Evolutionary conservation across 495 filamentous ascomycete genomes (phyloP), one percentile per base, ranked within the genome.

Genomic region (Lophiostoma macrostomum): DNA sequence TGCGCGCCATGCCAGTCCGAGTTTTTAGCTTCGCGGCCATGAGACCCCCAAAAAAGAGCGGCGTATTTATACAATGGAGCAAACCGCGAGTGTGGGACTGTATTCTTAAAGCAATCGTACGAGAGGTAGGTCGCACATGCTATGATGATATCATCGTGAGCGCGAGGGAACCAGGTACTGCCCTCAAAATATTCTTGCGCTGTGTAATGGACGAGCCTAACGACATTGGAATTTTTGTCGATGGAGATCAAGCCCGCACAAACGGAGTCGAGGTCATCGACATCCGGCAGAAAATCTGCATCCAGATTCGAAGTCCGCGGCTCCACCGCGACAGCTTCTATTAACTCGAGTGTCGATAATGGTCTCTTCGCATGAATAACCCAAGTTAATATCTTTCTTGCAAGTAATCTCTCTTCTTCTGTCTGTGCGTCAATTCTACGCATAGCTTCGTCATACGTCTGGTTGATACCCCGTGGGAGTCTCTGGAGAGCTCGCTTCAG

Each of bases 191-290:
- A 58, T 12, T 58, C 37, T 29, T 58, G 24, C 1, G 53, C 38
- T 2, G 53, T 50, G 24, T 58, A 77, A 56, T 82, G 80, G 4
- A 80, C 72, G 8, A 83, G 63, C 8, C 75, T 73, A 28, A 81
- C 64, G 24, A 75, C 68, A 8, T 63, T 27, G 42, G 68, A 79
- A n/a, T 71, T 65, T 19, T 69, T 28, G 30, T 82, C 74, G 3
- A 78, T 42, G 1, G 65, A 75, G 3, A 80, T 70, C 8, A 85
- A 56, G 0, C 80, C 79, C 36, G 71, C 73, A 56, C 79, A 82
- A 4, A 73, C 23, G 4, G 73, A 74, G 4, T 71, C 42, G 10
- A 81, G 57, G 14, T 71, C 50, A n/a, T 73, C 65, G 10, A 71
- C 37, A 1, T 69, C 44, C 1, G 67, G 41, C 0, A 80, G 12